A percentile compares a stretch with the other conserved stretches of the same genome.
phyloP scores from a whole-genome alignment of 768 basidiomycete genomes.

The Fomitopsis serialis region DNA sequence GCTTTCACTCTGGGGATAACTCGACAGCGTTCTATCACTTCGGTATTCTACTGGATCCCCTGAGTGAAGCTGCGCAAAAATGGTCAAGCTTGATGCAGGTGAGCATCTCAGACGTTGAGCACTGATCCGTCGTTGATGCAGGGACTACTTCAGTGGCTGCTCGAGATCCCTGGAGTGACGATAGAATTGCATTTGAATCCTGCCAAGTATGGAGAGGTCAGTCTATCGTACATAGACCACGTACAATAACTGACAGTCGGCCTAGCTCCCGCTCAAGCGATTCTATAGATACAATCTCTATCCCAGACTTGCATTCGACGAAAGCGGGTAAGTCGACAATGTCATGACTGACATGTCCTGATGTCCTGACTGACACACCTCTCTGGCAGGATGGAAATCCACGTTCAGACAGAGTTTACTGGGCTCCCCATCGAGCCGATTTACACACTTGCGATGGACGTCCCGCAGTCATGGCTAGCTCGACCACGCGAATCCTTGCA shows the following conservation, averaged over 20 bases:
- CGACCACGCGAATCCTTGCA: slow-evolving; percentile 84
- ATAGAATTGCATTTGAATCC: slow-evolving; percentile 84
- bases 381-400: slow-evolving; percentile 51
- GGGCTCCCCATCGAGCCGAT: slow-evolving; percentile 81
- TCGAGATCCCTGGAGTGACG: slow-evolving; percentile 56
- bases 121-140: not conserved
- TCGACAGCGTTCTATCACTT: slow-evolving; percentile 64
- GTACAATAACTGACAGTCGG: not conserved
- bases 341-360: not conserved
- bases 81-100: slow-evolving; percentile 82
- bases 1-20: slow-evolving; percentile 67
- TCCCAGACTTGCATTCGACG: slow-evolving; percentile 55
- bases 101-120: slow-evolving; percentile 12
- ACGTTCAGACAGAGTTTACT: slow-evolving; percentile 57
- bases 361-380: not conserved
- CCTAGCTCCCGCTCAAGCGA: slow-evolving; percentile 80
- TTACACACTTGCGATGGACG: slow-evolving; percentile 91
- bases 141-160: slow-evolving; percentile 47
- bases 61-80: slow-evolving; percentile 80
- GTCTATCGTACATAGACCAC: slow-evolving; percentile 6
- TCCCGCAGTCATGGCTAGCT: slow-evolving; percentile 89
- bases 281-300: slow-evolving; percentile 83
- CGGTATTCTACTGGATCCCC: slow-evolving; percentile 73
- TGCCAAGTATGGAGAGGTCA: slow-evolving; percentile 57
- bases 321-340: slow-evolving; percentile 51